phyloP scores from a whole-genome alignment of 805 yeast species.

The Lipomyces japonicus region DNA sequence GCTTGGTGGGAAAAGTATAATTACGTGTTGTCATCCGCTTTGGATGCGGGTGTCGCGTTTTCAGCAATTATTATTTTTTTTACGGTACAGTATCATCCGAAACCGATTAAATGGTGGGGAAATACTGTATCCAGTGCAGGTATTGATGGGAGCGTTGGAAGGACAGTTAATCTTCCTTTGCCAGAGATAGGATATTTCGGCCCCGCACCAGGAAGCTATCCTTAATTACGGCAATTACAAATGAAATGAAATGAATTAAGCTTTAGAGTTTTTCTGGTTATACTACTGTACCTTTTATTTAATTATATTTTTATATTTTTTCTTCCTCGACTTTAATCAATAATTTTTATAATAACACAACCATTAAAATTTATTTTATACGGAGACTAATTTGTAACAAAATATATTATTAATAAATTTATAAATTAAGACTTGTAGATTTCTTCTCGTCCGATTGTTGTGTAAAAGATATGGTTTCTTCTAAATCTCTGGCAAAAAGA shows the following conservation, averaged over 20 bases:
- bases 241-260: no score
- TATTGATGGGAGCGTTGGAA: slow-evolving; percentile 23
- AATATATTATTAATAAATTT: no score
- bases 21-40: slow-evolving; percentile 60
- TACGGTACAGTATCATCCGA: slow-evolving; percentile 45
- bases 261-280: no score
- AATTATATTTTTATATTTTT: no score
- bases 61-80: slow-evolving; percentile 58
- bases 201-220: slow-evolving; percentile 10
- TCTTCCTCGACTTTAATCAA: no score
- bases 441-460: not conserved
- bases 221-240: no score
- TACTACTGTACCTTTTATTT: no score
- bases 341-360: no score
- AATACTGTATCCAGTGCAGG: slow-evolving; percentile 34
- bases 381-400: not conserved
- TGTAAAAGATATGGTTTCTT: slow-evolving; percentile 1
- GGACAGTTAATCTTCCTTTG: slow-evolving; percentile 28
- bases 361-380: not conserved
- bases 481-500: slow-evolving; percentile 12
- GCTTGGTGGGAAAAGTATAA: slow-evolving; percentile 78
- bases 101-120: slow-evolving; percentile 62
- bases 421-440: not conserved
- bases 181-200: slow-evolving; percentile 34
- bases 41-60: slow-evolving; percentile 65